These are phyloP conservation scores for Colletotrichum sublineola DNA, from an alignment of 2,329 filamentous ascomycete species.

Conservation along the genomic window DNA sequence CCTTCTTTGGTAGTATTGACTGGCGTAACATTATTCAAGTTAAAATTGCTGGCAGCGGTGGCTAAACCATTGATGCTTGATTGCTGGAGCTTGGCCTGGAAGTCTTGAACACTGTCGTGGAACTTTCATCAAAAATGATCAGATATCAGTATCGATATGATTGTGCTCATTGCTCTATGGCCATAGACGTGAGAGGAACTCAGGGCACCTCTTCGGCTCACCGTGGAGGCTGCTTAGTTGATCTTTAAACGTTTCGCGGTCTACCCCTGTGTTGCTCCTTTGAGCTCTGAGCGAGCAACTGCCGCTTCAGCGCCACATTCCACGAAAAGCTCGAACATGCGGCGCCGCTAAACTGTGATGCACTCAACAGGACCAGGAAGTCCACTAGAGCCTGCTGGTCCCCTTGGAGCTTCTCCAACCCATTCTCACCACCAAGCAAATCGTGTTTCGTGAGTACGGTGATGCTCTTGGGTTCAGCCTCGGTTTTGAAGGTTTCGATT, in stretches of 20 bases:
- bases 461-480: conserved; percentile 39
- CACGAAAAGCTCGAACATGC: conserved; percentile 51
- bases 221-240: conserved; percentile 23
- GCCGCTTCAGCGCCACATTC: conserved; percentile 50
- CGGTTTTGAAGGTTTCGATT: conserved; percentile 39
- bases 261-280: not conserved
- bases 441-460: conserved; percentile 50
- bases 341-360: conserved; percentile 51
- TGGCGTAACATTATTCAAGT: no score
- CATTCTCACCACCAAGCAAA: conserved; percentile 43
- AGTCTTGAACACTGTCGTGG: no score
- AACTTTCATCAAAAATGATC: not conserved
- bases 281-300: conserved; percentile 31
- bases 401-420: conserved; percentile 46
- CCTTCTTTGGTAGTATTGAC: no score
- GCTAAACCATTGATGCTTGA: no score
- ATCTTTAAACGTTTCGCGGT: conserved; percentile 23
- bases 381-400: conserved; percentile 52
- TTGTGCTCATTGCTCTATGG: not conserved
- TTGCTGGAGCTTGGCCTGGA: no score
- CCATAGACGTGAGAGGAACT: conserved; percentile 29
- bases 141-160: not conserved
- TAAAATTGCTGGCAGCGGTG: no score
- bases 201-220: conserved; percentile 20
- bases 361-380: conserved; percentile 50